Evolutionary conservation across 306 rosid genomes (phyloP), one percentile per base, ranked within the genome.

Genomic region (Lathyrus oleraceus): DNA sequence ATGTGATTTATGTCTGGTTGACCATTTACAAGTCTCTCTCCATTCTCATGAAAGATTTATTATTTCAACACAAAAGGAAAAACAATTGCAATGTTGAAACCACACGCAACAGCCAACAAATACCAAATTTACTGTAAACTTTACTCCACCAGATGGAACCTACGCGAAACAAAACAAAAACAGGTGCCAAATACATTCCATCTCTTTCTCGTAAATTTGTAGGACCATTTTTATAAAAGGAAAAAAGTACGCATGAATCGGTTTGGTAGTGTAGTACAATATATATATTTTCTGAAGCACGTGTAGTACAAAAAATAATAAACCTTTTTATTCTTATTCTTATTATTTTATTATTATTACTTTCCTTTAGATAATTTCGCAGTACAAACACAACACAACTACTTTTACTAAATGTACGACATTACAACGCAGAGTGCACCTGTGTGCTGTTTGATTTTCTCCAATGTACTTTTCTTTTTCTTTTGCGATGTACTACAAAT

Each of bases 191-290:
- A 25, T 32, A 32, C 36, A 6, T 32, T 32, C 28, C 5, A 1
- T 32, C 36, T 32, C 36, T 32, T 32, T 32, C 36, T 32, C 36
- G 36, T 32, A 52, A 70, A 27, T 70, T 38, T 27, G 2, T 35
- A 14, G 51, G 49, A 48, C 43, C 15, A 15, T 32, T 20, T 36
- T 2, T 19, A 0, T 21, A 2, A 39, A 40, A 4, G 10, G 4
- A 74, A 64, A 51, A 69, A 27, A 27, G 4, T 3, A 3, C 25
- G 5, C 30, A 52, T 62, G 14, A n/a, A 32, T 28, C 16, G 8
- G 27, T 32, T 10, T 15, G 12, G 0, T 20, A 12, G 61, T 79
- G 76, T 38, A 68, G 75, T 67, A 77, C 89, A 76, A 14, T 44
- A 32, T 6, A 27, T 3, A 32, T 44, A 4, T 14, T 14, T 42